Base-by-base conservation (phyloP, 768 basidiomycete genomes). In the Pulveroboletus sp. region DNA sequence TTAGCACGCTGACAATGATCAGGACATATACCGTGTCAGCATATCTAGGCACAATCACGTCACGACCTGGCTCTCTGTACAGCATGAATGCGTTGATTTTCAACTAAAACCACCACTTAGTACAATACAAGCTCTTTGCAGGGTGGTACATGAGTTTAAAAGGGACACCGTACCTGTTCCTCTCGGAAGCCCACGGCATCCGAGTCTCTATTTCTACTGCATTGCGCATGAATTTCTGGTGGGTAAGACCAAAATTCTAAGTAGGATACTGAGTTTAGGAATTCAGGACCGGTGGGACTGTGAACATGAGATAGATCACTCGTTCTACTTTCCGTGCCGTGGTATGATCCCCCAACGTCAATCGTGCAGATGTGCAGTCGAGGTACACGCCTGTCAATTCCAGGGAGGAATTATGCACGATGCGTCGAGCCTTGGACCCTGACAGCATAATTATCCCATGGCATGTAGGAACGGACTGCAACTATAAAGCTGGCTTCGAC, bases 401-500 rank as follows among this genome's bases (percentile, higher is more conserved):
- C 19, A 5, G 23, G 16, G 29, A 14, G 29, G 40, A 11, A 29
- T 32, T 19, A 29, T 29, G 27, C 27, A 31, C 8, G 33, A 17
- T 12, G 17, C 24, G 25, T 29, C 14, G 2, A 23, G 5, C 2
- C n/a, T n/a, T n/a, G n/a, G 16, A 5, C 35, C 16, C 29, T 43
- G 43, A 43, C 45, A 21, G 51, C 43, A 53, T 47, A 21, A 12
- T 37, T 36, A 36, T 20, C 13, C n/a, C 17, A 12, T 31, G 21
- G 13, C 33, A 33, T 19, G 34, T 25, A 19, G 17, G 25, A 14
- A 21, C 14, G 39, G 20, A 23, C 12, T 31, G 17, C 20, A 13
- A 24, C 11, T 58, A 58, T 55, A 56, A 52, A 41, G 40, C 35
- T 16, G 8, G 39, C 20, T 6, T 34, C 19, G 4, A 34, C 24